A percentile compares a stretch with the other conserved stretches of the same genome.
Evolutionary conservation across 768 basidiomycete genomes (phyloP).

Genomic region (Lentinula aciculospora): DNA sequence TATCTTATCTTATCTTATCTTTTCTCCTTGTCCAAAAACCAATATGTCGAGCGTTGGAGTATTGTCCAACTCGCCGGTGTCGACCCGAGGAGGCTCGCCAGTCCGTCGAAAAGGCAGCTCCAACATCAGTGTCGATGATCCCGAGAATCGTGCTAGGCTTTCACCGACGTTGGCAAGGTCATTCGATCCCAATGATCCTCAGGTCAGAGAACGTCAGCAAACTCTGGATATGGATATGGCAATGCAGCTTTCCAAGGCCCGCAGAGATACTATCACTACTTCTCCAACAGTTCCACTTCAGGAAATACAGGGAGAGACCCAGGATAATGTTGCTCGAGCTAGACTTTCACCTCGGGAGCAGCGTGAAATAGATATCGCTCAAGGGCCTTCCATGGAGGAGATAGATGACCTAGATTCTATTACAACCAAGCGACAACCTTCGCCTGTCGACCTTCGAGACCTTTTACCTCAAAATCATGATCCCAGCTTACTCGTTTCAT

Average conservation of each 20-base stretch:
- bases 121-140: constrained; percentile 35
- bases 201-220: constrained; percentile 80
- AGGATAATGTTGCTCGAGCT: constrained; percentile 27
- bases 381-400: constrained; percentile 20
- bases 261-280: constrained; percentile 51
- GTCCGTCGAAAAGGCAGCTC: constrained; percentile 29
- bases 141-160: constrained; percentile 36
- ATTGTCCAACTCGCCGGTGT: constrained; percentile 38
- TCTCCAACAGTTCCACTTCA: constrained; percentile 23
- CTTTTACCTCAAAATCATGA: constrained; percentile 43
- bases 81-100: constrained; percentile 33
- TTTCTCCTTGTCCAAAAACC: not conserved
- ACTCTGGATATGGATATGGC: constrained; percentile 96
- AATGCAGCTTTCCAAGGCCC: constrained; percentile 67
- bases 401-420: constrained; percentile 15
- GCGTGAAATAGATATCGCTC: constrained; percentile 36
- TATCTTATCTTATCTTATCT: constrained; percentile 1
- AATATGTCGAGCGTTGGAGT: not conserved
- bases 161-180: constrained; percentile 62
- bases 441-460: constrained; percentile 26
- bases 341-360: constrained; percentile 44
- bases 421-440: constrained; percentile 17
- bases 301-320: constrained; percentile 15
- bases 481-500: constrained; percentile 36
- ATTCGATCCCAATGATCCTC: constrained; percentile 65